Evolutionary conservation across 1,139 yeast genomes (phyloP).

Genomic region (Debaryomyces nepalensis): DNA sequence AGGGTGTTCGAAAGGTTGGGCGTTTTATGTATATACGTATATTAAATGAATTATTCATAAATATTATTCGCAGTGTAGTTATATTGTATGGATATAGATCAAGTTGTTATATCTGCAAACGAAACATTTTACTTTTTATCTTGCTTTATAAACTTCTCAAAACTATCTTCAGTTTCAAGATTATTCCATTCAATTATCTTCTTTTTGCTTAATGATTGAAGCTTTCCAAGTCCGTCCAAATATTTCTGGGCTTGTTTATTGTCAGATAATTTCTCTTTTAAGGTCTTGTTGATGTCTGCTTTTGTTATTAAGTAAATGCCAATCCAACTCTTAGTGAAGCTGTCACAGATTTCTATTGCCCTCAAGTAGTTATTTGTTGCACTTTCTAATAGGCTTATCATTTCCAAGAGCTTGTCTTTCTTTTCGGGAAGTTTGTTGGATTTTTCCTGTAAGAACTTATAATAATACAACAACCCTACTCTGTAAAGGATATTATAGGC

Average conservation of each 20-base stretch:
- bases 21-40: neutral
- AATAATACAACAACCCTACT: slow-evolving; percentile 49
- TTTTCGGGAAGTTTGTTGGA: slow-evolving; percentile 21
- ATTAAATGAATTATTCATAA: slow-evolving; percentile 1
- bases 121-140: neutral
- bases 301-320: slow-evolving; percentile 57
- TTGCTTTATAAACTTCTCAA: slow-evolving; percentile 1
- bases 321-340: slow-evolving; percentile 74
- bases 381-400: slow-evolving; percentile 32
- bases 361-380: slow-evolving; percentile 64
- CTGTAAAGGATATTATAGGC: slow-evolving; percentile 75
- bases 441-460: slow-evolving; percentile 28
- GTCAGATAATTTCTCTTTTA: slow-evolving; percentile 20
- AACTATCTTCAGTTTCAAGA: slow-evolving; percentile 11
- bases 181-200: slow-evolving; percentile 27
- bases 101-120: no score
- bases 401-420: slow-evolving; percentile 31
- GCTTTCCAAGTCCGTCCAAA: slow-evolving; percentile 27
- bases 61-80: neutral
- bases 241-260: slow-evolving; percentile 29
- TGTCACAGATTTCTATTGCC: slow-evolving; percentile 75
- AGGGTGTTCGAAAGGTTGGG: slow-evolving; percentile 2
- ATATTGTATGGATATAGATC: neutral
- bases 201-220: slow-evolving; percentile 22
- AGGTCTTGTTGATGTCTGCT: slow-evolving; percentile 27